Percentiles rank a stretch among this genome's conserved stretches.
These are phyloP conservation scores for Ajuga chamaepitys DNA, from an alignment of 257 asterid species.

Conservation along the genomic window DNA sequence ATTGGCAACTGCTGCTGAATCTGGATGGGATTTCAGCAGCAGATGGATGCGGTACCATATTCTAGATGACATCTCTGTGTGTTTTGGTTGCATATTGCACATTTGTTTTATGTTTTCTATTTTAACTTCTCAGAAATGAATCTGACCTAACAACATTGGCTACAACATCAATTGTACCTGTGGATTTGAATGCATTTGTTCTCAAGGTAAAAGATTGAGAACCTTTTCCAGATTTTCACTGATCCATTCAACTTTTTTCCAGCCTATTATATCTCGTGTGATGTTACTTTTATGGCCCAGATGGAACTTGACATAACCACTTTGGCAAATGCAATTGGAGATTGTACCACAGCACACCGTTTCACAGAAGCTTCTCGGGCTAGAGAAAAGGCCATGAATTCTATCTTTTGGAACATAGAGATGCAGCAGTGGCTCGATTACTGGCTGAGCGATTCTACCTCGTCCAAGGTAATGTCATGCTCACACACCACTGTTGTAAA, in stretches of 20 bases:
- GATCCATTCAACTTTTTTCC: neutral
- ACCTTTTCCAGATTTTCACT: neutral
- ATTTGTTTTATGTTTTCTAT: neutral
- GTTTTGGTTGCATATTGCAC: neutral
- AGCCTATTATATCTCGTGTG: neutral
- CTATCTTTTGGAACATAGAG: slow-evolving; percentile 64
- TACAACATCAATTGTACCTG: slow-evolving; percentile 68
- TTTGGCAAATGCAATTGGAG: slow-evolving; percentile 54
- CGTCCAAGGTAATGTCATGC: slow-evolving; percentile 27
- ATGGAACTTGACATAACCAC: slow-evolving; percentile 80
- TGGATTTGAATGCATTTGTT: slow-evolving; percentile 78
- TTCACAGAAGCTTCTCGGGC: slow-evolving; percentile 50
- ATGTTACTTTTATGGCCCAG: slow-evolving; percentile 25
- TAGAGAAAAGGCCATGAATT: slow-evolving; percentile 55
- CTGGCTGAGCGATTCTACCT: slow-evolving; percentile 41
- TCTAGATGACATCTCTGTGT: neutral
- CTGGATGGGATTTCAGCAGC: slow-evolving; percentile 96
- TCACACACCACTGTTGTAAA: neutral
- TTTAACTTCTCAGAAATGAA: slow-evolving; percentile 40
- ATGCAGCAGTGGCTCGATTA: slow-evolving; percentile 89
- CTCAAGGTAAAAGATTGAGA: slow-evolving; percentile 47
- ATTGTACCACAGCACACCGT: slow-evolving; percentile 20
- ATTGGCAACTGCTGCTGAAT: slow-evolving; percentile 82
- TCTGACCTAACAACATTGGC: slow-evolving; percentile 68
- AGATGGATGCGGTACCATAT: slow-evolving; percentile 86